A percentile compares a stretch with the other conserved stretches of the same genome.
Conservation (phyloP, 2,329 filamentous ascomycete genomes). For the Colletotrichum eleusines region DNA sequence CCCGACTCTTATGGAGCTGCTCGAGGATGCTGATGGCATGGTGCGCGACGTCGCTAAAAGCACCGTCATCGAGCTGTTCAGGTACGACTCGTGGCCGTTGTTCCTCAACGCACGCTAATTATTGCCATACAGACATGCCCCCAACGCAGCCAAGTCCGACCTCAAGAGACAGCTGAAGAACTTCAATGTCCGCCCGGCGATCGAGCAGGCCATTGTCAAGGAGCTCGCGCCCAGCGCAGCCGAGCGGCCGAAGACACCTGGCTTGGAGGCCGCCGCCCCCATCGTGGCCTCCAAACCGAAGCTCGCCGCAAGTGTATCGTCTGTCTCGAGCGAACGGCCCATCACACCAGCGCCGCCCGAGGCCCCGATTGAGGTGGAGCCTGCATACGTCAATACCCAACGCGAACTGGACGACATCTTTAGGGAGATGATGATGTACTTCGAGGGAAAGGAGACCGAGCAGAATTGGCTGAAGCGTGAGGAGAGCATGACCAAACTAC, state of each 20-base stretch:
- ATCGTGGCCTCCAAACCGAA: conserved; percentile 58
- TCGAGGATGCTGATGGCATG: conserved; percentile 90
- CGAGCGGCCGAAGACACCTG: conserved; percentile 57
- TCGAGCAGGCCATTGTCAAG: conserved; percentile 83
- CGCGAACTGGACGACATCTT: conserved; percentile 91
- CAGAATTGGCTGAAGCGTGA: conserved; percentile 92
- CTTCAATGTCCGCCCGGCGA: conserved; percentile 87
- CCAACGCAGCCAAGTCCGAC: conserved; percentile 87
- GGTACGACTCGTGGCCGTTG: conserved; percentile 60
- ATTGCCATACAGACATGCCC: conserved; percentile 81
- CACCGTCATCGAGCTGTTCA: conserved; percentile 88
- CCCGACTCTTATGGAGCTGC: conserved; percentile 82
- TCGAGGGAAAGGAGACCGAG: conserved; percentile 91
- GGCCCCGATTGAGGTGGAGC: conserved; percentile 78
- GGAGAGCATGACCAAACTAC: conserved; percentile 80
- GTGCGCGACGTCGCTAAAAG: conserved; percentile 87
- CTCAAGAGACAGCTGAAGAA: conserved; percentile 87
- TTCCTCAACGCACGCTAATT: conserved; percentile 77
- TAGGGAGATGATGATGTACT: conserved; percentile 81
- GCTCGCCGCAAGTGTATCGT: conserved; percentile 66
- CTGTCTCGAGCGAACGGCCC: conserved; percentile 63
- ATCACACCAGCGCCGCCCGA: conserved; percentile 72
- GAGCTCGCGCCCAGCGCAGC: conserved; percentile 70
- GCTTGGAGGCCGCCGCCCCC: conserved; percentile 52
- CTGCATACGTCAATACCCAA: conserved; percentile 84